These are phyloP conservation scores for Colletotrichum sp. DNA, from an alignment of 2,329 filamentous ascomycete species.

Conservation along the genomic window DNA sequence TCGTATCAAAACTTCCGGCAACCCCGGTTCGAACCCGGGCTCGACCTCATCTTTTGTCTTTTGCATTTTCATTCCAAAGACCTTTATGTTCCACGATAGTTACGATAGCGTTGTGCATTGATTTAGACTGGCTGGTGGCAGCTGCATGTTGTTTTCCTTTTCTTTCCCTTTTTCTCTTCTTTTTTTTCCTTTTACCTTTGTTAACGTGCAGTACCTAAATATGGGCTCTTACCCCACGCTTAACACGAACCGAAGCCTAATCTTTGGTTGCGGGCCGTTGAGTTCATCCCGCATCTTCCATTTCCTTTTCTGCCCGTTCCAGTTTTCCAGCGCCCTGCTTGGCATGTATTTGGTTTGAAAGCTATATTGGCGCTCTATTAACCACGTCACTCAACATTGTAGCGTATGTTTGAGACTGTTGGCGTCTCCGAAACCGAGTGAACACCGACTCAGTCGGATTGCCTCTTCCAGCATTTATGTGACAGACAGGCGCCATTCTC, in stretches of 20 bases:
- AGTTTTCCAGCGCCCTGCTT: neutral
- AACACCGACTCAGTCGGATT: neutral
- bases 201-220: neutral
- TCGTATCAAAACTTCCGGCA: neutral
- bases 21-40: slow-evolving; percentile 22
- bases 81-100: fast-evolving
- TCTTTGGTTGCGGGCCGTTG: neutral
- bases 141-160: neutral
- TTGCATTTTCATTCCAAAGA: neutral
- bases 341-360: neutral
- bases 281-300: neutral
- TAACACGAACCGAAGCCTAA: neutral
- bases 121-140: neutral
- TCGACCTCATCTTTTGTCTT: neutral
- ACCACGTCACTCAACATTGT: neutral
- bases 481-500: neutral
- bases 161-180: fast-evolving
- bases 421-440: neutral
- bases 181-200: neutral
- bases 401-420: neutral
- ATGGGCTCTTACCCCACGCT: neutral
- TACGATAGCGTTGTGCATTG: neutral
- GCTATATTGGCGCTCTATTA: neutral
- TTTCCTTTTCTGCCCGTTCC: neutral
- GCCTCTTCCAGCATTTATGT: neutral